Percentiles rank a stretch among this genome's conserved stretches.
Evolutionary conservation across 1,139 yeast species (phyloP).

Genomic region (Kodamaea ohmeri): DNA sequence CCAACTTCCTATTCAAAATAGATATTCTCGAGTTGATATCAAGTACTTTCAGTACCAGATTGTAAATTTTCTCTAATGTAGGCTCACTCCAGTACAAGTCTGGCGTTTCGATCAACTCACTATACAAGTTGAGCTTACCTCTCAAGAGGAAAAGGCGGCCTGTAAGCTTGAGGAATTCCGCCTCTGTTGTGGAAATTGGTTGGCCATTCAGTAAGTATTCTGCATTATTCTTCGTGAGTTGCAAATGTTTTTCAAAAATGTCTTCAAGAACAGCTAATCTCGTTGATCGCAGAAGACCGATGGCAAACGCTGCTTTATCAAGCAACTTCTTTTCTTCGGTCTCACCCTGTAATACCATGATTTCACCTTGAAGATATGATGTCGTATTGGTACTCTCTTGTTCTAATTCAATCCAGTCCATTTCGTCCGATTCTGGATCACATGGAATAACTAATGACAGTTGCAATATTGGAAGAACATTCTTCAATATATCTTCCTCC

Average conservation of each 20-base stretch:
- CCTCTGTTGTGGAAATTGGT: slow-evolving; percentile 54
- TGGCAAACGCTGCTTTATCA: slow-evolving; percentile 86
- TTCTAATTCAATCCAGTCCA: slow-evolving; percentile 57
- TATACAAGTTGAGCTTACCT: slow-evolving; percentile 78
- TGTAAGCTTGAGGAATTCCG: slow-evolving; percentile 64
- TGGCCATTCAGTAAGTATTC: slow-evolving; percentile 65
- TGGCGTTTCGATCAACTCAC: slow-evolving; percentile 90
- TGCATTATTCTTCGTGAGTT: slow-evolving; percentile 60
- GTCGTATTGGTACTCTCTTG: slow-evolving; percentile 10
- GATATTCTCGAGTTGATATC: slow-evolving; percentile 77
- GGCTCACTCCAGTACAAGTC: slow-evolving; percentile 94
- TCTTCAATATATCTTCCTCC: slow-evolving; percentile 50
- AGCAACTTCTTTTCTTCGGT: slow-evolving; percentile 48
- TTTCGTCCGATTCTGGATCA: slow-evolving; percentile 73
- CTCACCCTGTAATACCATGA: slow-evolving; percentile 57
- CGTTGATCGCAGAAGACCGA: slow-evolving; percentile 84
- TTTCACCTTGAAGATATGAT: slow-evolving; percentile 62
- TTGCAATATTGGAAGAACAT: slow-evolving; percentile 46
- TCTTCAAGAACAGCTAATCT: slow-evolving; percentile 76
- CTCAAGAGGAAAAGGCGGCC: slow-evolving; percentile 73
- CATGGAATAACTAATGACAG: slow-evolving; percentile 38
- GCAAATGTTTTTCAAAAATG: slow-evolving; percentile 64
- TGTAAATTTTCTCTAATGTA: slow-evolving; percentile 69
- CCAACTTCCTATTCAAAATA: slow-evolving; percentile 78
- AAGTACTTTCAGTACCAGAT: slow-evolving; percentile 63